A percentile compares a stretch with the other conserved stretches of the same genome.
phyloP scores from a whole-genome alignment of 2,329 filamentous ascomycete species.

The Aspergillus novofumigatus region DNA sequence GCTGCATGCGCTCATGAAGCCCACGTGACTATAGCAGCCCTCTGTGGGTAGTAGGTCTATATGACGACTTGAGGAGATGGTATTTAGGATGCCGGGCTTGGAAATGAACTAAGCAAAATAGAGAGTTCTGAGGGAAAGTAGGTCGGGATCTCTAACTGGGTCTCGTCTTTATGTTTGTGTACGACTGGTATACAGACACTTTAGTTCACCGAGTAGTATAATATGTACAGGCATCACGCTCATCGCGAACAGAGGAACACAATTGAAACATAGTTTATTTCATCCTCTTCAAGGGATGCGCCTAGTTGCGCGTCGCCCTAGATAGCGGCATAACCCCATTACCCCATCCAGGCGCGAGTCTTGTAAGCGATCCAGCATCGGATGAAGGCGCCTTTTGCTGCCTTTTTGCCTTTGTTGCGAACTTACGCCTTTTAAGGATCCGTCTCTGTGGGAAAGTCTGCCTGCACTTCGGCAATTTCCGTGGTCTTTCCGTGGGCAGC shows the following conservation, averaged over 20 bases:
- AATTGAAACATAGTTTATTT: neutral
- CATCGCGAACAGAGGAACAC: neutral
- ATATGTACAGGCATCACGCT: neutral
- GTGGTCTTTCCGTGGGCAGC: neutral
- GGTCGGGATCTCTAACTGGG: no score
- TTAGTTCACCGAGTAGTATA: no score
- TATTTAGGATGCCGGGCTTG: no score
- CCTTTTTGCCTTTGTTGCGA: neutral
- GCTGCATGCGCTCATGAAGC: rapidly evolving
- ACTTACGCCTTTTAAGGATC: neutral
- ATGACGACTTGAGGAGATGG: neutral
- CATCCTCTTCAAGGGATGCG: neutral
- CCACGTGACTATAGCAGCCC: neutral
- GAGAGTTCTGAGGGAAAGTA: no score
- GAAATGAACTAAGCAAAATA: no score
- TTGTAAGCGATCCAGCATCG: neutral
- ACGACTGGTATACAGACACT: no score
- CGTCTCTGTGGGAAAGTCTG: neutral
- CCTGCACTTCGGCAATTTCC: neutral
- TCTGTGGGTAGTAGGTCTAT: neutral
- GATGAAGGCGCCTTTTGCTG: neutral
- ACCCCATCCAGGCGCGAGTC: neutral
- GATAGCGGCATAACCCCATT: neutral
- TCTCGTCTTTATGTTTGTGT: no score
- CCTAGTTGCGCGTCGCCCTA: neutral